Evolutionary conservation across 2,329 filamentous ascomycete species (phyloP), one percentile per base, ranked within the genome.

Genomic region (Orbilia ellipsospora): DNA sequence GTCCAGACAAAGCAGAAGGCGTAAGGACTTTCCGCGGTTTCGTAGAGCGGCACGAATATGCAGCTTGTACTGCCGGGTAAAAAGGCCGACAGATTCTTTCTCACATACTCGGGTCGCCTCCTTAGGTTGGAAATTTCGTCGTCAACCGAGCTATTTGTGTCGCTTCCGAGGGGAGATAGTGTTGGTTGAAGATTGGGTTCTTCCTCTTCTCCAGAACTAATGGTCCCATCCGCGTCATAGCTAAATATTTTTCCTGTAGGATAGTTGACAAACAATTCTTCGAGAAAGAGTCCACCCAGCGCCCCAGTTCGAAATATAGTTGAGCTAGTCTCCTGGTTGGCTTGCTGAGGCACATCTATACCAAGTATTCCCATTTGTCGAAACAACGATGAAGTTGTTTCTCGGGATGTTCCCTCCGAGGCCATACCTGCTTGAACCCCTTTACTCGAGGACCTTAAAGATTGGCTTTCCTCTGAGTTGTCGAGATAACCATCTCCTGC

Each of bases 1-100:
- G 86, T 87, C 81, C 86, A 87, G 2, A 84, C 80, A 50, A 88
- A 85, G 4, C 84, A 83, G 0, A 84, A 85, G 0, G 85, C 83
- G 70, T 84, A 86, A 12, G 79, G 74, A 18, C 69, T 78, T n/a
- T 77, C 68, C 4, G 77, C 77, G 57, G 72, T 76, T 59, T 79
- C 78, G 40, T 77, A 78, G 18, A 80, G 54, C 6, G 79, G 79
- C 44, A 79, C 74, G 54, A 78, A 66, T 52, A 80, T 73, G 44
- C 70, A 68, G 52, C 77, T 78, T n/a, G 72, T 78, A 28, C 60
- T 51, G 7, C 59, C 68, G 6, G 77, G 78, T 36, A 80, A 48
- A 31, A 79, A 79, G 15, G 51, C 56, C 13, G 60, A 59, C 18
- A 80, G 52, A 16, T 69, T 64, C 31, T 64, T 50, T n/a, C 62